These are phyloP conservation scores for Artemisia tridentata DNA, from an alignment of 129 eudicot species.

Conservation along the genomic window DNA sequence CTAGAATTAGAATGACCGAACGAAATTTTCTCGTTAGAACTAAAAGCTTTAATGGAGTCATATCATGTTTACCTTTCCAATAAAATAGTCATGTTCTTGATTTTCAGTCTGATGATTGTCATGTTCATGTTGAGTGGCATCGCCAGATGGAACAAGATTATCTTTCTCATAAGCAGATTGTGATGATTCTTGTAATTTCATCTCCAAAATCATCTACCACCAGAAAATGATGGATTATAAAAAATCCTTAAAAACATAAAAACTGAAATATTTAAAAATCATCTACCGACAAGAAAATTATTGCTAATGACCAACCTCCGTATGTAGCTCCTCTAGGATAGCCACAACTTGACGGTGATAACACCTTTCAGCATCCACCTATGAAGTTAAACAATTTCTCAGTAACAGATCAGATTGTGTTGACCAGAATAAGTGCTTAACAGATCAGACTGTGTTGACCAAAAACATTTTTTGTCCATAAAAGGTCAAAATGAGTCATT, in stretches of 20 bases:
- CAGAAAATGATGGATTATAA: not conserved
- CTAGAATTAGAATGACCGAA: slow-evolving; percentile 2
- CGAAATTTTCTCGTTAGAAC: not conserved
- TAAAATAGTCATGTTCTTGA: slow-evolving; percentile 40
- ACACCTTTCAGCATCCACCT: slow-evolving; percentile 91
- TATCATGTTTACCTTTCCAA: slow-evolving; percentile 61
- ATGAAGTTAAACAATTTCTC: slow-evolving; percentile 22
- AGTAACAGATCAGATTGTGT: too few species aligned
- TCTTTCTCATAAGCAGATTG: slow-evolving; percentile 32
- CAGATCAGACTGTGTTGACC: too few species aligned
- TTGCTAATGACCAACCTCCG: slow-evolving; percentile 42
- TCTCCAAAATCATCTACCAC: slow-evolving; percentile 62
- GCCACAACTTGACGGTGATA: slow-evolving; percentile 65
- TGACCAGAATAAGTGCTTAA: too few species aligned
- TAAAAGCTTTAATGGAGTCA: slow-evolving; percentile 6
- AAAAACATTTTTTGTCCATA: too few species aligned
- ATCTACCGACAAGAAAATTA: too few species aligned
- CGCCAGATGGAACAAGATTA: slow-evolving; percentile 31
- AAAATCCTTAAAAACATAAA: not conserved
- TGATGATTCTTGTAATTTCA: slow-evolving; percentile 43
- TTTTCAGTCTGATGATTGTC: slow-evolving; percentile 32
- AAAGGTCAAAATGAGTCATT: too few species aligned
- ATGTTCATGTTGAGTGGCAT: slow-evolving; percentile 28
- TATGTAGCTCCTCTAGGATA: slow-evolving; percentile 65
- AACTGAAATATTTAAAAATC: too few species aligned